Percentiles rank a stretch among this genome's conserved stretches.
Conservation (phyloP, 2,329 filamentous ascomycete genomes). For the Penicillium sclerotiorum region DNA sequence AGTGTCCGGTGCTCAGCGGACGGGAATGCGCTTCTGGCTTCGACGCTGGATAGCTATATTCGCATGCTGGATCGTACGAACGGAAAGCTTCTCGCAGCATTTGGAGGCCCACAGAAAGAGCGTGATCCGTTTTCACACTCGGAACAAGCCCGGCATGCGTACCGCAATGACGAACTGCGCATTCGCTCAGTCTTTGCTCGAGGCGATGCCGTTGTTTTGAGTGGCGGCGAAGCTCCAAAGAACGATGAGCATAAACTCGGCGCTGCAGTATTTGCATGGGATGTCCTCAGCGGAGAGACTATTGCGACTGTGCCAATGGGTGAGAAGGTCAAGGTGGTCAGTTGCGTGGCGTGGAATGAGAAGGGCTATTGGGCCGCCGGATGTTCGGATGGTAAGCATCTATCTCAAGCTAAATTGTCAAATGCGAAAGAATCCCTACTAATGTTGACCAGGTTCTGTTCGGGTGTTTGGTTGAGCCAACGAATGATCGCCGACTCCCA, state of each 20-base stretch:
- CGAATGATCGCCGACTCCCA: neutral
- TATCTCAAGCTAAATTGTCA: neutral
- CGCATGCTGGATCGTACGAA: slow-evolving; percentile 78
- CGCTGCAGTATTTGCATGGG: slow-evolving; percentile 66
- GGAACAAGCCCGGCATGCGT: slow-evolving; percentile 20
- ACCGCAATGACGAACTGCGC: slow-evolving; percentile 70
- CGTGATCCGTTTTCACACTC: slow-evolving; percentile 41
- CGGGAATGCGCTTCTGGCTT: slow-evolving; percentile 73
- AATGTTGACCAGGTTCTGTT: slow-evolving; percentile 22
- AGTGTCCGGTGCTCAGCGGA: slow-evolving; percentile 72
- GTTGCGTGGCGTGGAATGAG: slow-evolving; percentile 51
- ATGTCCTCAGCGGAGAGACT: slow-evolving; percentile 73
- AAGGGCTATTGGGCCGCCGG: slow-evolving; percentile 44
- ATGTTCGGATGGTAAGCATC: slow-evolving; percentile 45
- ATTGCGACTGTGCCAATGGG: slow-evolving; percentile 60
- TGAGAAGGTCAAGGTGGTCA: slow-evolving; percentile 45
- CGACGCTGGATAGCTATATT: slow-evolving; percentile 73
- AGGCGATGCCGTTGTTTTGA: slow-evolving; percentile 75
- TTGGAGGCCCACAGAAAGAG: slow-evolving; percentile 53
- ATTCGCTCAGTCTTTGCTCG: slow-evolving; percentile 74
- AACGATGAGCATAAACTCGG: slow-evolving; percentile 19
- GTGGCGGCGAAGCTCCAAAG: slow-evolving; percentile 69
- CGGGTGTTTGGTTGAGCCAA: slow-evolving; percentile 25
- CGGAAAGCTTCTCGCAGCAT: slow-evolving; percentile 73
- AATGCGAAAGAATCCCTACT: slow-evolving; percentile 2